Base-by-base conservation (phyloP, 2,329 filamentous ascomycete species). In the Paraphaeosphaeria sporulosa region DNA sequence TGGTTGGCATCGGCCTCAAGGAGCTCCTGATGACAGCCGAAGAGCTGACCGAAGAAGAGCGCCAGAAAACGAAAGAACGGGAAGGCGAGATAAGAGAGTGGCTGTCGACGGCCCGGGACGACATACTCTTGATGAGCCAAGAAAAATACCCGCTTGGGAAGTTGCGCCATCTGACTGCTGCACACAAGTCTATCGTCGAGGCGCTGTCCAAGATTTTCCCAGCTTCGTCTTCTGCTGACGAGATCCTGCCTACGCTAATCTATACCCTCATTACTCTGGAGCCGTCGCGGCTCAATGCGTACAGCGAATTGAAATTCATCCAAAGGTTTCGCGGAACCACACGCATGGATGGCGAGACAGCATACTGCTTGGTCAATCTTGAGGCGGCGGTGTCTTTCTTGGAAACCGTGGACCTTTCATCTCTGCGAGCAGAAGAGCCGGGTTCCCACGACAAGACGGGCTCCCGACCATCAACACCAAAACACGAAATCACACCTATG, bases 231-330 rank as follows among this genome's bases (percentile, higher is more conserved):
- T 98, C 95, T 0, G 95, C 95, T 2, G 95, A 99, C 74, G 95
- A 98, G 79, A 96, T 99, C 57, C 89, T 99, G 76, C 95, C 95
- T 0, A 97, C 96, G 77, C 85, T 99, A 64, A 99, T 99, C 63
- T 99, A 96, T 80, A 92, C 93, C 0, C 86, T 99, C 61, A 96
- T 99, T 74, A 97, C 93, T 2, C 90, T 94, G 47, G 90, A 93
- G 0, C 91, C 94, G 0, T 91, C 95, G 76, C 87, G 89, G 36
- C 89, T 98, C 50, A 92, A 94, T 76, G 90, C 94, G 57, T 93
- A 97, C 72, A 98, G 94, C 81, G 96, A 99, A 75, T 83, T 96
- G n/a, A 88, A 91, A 68, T 99, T 98, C 75, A 93, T 98, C 66
- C 94, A 98, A 74, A 84, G 91, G 63, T 99, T 99, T 75, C 88